Conservation (phyloP, 1,139 yeast species). For the Yamadazyma taylorii region DNA sequence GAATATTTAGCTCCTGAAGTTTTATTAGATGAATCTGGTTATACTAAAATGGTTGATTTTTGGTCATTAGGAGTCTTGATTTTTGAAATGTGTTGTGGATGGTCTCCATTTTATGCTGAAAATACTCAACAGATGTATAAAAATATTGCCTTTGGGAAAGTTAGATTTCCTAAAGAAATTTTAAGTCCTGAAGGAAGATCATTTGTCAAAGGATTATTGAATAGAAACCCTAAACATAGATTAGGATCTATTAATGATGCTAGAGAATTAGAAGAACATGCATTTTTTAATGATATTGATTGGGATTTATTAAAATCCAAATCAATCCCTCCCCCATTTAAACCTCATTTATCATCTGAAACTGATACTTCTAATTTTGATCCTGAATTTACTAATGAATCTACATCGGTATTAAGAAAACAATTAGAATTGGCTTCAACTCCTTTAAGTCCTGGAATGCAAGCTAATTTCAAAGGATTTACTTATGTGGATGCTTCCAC, state of each 20-base stretch:
- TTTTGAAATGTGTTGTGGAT: constrained; percentile 94
- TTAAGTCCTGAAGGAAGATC: constrained; percentile 89
- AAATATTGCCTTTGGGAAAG: constrained; percentile 97
- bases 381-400: constrained; percentile 93
- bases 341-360: constrained; percentile 88
- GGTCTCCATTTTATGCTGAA: constrained; percentile 99
- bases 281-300: constrained; percentile 86
- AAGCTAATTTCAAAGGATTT: constrained; percentile 93
- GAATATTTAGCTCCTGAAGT: constrained; percentile 87
- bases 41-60: constrained; percentile 84
- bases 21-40: constrained; percentile 77
- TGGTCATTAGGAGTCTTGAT: constrained; percentile 83
- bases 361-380: constrained; percentile 95
- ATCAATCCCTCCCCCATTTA: constrained; percentile 95
- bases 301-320: constrained; percentile 79
- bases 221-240: constrained; percentile 93
- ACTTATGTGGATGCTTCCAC: constrained; percentile 95
- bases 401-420: constrained; percentile 75
- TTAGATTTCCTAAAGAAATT: constrained; percentile 93
- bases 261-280: constrained; percentile 84
- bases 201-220: constrained; percentile 89
- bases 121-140: constrained; percentile 98
- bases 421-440: constrained; percentile 69
- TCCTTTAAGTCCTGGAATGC: constrained; percentile 91
- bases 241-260: constrained; percentile 92